Percentiles rank a stretch among this genome's conserved stretches.
Evolutionary conservation across 2,329 filamentous ascomycete species (phyloP).

Genomic region (Talaromyces sp.): DNA sequence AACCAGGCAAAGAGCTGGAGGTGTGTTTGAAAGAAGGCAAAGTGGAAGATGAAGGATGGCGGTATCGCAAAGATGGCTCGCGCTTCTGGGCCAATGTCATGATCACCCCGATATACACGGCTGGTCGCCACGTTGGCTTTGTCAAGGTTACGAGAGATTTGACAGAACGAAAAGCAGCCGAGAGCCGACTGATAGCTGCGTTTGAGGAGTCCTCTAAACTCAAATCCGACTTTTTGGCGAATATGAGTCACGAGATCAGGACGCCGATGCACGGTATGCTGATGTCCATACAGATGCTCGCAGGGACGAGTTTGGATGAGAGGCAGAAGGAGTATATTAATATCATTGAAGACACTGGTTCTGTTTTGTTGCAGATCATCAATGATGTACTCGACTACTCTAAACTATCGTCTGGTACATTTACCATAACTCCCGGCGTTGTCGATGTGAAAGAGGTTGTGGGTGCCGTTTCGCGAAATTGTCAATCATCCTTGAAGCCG

Average conservation of each 20-base stretch:
- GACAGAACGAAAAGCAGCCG: constrained; percentile 56
- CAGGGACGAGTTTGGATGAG: constrained; percentile 53
- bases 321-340: constrained; percentile 58
- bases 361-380: constrained; percentile 60
- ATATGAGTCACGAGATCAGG: constrained; percentile 65
- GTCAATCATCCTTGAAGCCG: constrained; percentile 48
- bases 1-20: constrained; percentile 54
- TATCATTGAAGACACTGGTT: constrained; percentile 61
- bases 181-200: constrained; percentile 56
- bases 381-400: constrained; percentile 68
- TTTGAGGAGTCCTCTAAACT: constrained; percentile 64
- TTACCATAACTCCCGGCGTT: constrained; percentile 56
- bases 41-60: constrained; percentile 61
- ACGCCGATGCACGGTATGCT: constrained; percentile 66
- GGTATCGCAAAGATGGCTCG: constrained; percentile 58
- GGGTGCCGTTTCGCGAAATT: constrained; percentile 52
- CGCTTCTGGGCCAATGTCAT: constrained; percentile 62
- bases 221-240: constrained; percentile 62
- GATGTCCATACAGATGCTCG: constrained; percentile 58
- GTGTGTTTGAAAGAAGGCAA: constrained; percentile 56
- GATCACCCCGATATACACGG: constrained; percentile 57
- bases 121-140: constrained; percentile 56
- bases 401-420: constrained; percentile 60
- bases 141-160: constrained; percentile 60
- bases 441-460: constrained; percentile 50